phyloP scores from a whole-genome alignment of 192 early-diverging fungal genomes.

The Physocladia obscura region DNA sequence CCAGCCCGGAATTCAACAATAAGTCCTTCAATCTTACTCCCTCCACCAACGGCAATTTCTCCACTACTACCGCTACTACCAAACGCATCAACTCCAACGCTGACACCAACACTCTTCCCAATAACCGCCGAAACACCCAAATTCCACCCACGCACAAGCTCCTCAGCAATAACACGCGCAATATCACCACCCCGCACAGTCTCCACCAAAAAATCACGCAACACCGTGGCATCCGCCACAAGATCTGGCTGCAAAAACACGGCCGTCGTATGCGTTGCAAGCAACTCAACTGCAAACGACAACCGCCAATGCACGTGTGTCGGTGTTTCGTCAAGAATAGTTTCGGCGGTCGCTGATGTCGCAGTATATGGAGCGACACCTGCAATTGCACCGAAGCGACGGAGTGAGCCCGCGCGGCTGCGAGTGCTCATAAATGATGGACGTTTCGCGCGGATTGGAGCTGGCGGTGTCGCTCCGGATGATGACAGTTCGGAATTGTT shows the following conservation, averaged over 20 bases:
- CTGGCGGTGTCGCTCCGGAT: too few species aligned
- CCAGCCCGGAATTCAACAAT: background rate
- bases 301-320: slow-evolving; percentile 18
- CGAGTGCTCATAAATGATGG: background rate
- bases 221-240: background rate
- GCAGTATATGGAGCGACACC: background rate
- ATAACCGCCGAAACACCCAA: background rate
- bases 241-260: background rate
- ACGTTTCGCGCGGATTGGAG: background rate
- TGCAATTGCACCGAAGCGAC: background rate
- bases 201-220: background rate
- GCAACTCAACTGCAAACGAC: background rate
- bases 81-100: slow-evolving; percentile 6
- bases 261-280: slow-evolving; percentile 11
- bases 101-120: slow-evolving; percentile 10
- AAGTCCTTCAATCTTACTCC: background rate
- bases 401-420: background rate
- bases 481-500: too few species aligned
- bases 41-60: background rate
- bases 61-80: background rate
- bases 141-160: slow-evolving; percentile 14
- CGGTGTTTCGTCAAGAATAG: background rate
- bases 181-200: background rate
- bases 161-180: background rate
- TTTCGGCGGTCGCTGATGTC: background rate